These are phyloP conservation scores for Cladophialophora yegresii DNA, from an alignment of 2,329 filamentous ascomycete species.

Conservation along the genomic window DNA sequence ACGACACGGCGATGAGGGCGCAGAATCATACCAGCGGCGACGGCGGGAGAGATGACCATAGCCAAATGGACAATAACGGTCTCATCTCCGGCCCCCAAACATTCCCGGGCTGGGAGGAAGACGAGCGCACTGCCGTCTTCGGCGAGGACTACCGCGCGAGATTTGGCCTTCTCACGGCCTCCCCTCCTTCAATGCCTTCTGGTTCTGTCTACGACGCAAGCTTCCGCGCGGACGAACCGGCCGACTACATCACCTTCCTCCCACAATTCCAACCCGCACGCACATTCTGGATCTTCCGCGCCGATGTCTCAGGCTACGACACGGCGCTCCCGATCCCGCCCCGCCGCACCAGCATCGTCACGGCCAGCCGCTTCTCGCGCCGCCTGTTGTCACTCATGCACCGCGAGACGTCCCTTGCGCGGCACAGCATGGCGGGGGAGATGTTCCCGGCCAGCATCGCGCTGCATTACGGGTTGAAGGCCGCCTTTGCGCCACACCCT, in stretches of 20 bases:
- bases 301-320: conserved; percentile 3
- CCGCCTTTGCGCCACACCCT: conserved; percentile 4
- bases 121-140: not conserved
- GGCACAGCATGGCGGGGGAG: conserved; percentile 5
- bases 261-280: not conserved
- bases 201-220: not conserved
- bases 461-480: conserved; percentile 1
- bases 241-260: conserved; percentile 7
- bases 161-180: not conserved
- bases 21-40: not conserved
- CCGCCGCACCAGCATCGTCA: conserved; percentile 7
- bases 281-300: conserved; percentile 11
- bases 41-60: not conserved
- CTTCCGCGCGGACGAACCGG: not conserved
- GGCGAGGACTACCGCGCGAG: not conserved
- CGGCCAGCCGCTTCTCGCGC: not conserved
- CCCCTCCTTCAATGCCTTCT: too few relatives aligned
- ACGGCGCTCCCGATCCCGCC: not conserved
- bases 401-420: not conserved
- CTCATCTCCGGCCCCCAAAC: not conserved
- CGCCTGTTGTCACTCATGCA: conserved; percentile 3
- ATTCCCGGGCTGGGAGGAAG: not conserved
- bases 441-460: conserved; percentile 7
- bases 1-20: not conserved
- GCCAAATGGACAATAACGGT: not conserved